Evolutionary conservation across 441 rosid species (phyloP), one percentile per base, ranked within the genome.

Genomic region (Viola pubescens): DNA sequence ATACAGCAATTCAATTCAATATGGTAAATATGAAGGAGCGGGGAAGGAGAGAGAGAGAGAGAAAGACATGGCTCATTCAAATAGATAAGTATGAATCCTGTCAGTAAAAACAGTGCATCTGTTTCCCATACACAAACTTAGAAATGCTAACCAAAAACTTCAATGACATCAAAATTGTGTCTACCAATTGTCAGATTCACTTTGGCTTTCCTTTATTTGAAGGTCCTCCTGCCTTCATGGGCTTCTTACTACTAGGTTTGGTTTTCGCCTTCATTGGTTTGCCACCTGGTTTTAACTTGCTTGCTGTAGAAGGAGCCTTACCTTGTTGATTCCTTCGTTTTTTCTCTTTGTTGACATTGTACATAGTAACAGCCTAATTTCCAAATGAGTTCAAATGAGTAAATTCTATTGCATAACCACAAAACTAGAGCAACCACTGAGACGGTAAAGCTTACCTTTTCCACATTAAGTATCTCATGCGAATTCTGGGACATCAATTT

Each of bases 391-490:
- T 48, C n/a, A 42, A 12, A 42, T 38, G 7, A 65, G 45, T 2
- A 45, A 4, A 43, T 6, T 10, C 12, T 52, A 9, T 50, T 54
- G 43, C 26, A 53, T 47, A 26, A 60, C 6, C 16, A 47, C 26
- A 64, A 37, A 49, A 55, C 52, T 13, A 9, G 49, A 53, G 11
- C 37, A 38, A 57, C n/a, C 19, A 42, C 16, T 9, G 46, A 8
- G 43, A 5, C 9, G 39, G 3, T 40, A 52, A 39, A 37, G 10
- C 53, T 44, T 78, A 86, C 97, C 95, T 90, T 94, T 46, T 80
- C 81, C 44, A 88, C 78, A 47, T 94, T 85, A 56, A 94, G 91
- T 61, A 90, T 81, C 77, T 90, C 95, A 69, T 83, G 95, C 1
- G 96, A 89, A 71, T 84, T 82, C 82, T 82, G 80, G 13, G 95